Percentiles rank a stretch among this genome's conserved stretches.
Conservation (phyloP, 768 basidiomycete genomes). For the Tylopilus felleus region DNA sequence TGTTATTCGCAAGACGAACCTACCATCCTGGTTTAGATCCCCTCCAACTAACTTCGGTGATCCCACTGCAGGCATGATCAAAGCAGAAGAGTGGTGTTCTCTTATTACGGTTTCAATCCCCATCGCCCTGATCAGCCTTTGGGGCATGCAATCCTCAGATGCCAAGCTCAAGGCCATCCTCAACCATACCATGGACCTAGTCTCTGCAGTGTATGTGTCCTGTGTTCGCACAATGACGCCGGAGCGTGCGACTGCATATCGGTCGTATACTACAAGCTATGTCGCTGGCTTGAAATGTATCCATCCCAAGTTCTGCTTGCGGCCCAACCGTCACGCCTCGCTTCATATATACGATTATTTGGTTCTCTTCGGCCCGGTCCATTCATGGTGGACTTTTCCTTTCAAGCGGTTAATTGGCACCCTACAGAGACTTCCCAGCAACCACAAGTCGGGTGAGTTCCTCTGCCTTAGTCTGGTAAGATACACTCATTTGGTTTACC, state of each 20-base stretch:
- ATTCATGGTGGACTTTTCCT: conserved; percentile 13
- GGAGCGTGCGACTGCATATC: conserved; percentile 11
- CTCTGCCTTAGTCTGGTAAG: no score
- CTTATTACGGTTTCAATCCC: conserved; percentile 33
- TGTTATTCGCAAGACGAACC: not conserved
- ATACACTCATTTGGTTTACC: no score
- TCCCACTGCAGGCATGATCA: conserved; percentile 29
- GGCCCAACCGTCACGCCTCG: not conserved
- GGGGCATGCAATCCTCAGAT: no score
- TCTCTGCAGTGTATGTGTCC: conserved; percentile 24
- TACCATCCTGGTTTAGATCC: conserved; percentile 10
- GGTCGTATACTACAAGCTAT: conserved; percentile 13
- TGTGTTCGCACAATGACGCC: conserved; percentile 12
- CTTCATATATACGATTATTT: conserved; percentile 34
- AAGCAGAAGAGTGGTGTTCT: conserved; percentile 37
- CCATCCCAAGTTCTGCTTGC: no score
- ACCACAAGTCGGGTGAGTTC: conserved; percentile 37
- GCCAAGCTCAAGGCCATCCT: no score
- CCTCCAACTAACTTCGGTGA: conserved; percentile 25
- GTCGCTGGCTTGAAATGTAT: conserved; percentile 11
- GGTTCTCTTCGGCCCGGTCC: conserved; percentile 35
- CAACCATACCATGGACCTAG: conserved; percentile 31
- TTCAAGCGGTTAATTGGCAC: conserved; percentile 22
- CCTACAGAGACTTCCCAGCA: conserved; percentile 20
- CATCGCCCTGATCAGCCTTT: conserved; percentile 25